phyloP scores from a whole-genome alignment of 2,329 filamentous ascomycete genomes.

The Talaromyces atroroseus region DNA sequence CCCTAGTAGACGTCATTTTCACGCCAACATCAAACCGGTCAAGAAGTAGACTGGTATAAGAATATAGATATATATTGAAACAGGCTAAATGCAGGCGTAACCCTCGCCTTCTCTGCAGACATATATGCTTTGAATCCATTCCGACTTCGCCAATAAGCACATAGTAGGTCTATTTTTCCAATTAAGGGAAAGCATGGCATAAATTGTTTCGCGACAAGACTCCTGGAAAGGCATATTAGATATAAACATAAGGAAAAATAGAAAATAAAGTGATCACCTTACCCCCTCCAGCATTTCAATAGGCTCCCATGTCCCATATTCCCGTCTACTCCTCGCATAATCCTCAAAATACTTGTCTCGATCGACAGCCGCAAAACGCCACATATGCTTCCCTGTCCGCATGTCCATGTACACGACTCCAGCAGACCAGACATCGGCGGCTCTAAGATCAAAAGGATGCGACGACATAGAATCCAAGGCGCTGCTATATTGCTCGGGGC shows the following conservation, averaged over 20 bases:
- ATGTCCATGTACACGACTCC: constrained; percentile 95
- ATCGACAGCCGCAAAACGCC: constrained; percentile 79
- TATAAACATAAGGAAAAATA: not conserved
- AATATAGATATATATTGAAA: constrained; percentile 27
- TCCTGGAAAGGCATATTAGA: constrained; percentile 48
- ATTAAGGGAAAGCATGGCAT: constrained; percentile 86
- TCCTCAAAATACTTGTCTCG: constrained; percentile 84
- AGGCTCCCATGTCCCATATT: constrained; percentile 78
- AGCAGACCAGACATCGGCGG: constrained; percentile 90
- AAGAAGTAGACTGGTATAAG: too few relatives aligned
- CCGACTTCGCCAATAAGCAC: constrained; percentile 80
- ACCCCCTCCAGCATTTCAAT: constrained; percentile 75
- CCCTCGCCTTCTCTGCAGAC: constrained; percentile 84
- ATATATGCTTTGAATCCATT: constrained; percentile 87
- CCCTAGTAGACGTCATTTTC: too few relatives aligned
- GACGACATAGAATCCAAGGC: not conserved
- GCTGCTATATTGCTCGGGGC: constrained; percentile 69
- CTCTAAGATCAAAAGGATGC: constrained; percentile 73
- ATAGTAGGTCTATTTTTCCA: constrained; percentile 75
- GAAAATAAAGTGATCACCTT: constrained; percentile 33
- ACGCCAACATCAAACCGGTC: too few relatives aligned
- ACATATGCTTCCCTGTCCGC: constrained; percentile 82
- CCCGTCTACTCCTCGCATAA: constrained; percentile 74
- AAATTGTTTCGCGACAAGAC: constrained; percentile 85
- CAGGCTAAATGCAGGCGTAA: constrained; percentile 42